Conservation (phyloP, 106 monocot genomes). For the Dendrobium huoshanense region DNA sequence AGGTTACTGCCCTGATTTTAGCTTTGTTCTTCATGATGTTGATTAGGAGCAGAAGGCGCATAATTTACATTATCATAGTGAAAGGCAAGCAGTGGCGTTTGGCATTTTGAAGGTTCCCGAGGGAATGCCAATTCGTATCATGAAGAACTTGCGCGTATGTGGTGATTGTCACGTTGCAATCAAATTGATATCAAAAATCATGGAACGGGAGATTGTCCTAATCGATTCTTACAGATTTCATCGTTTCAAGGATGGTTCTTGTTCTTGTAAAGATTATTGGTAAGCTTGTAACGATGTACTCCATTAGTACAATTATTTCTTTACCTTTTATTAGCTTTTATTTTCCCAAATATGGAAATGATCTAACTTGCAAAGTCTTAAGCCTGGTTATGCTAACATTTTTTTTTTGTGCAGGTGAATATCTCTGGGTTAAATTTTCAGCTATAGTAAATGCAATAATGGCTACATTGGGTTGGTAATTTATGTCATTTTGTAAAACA, state of each 20-base stretch:
- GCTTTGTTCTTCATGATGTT: slow-evolving; percentile 71
- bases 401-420: slow-evolving; percentile 1
- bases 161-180: slow-evolving; percentile 78
- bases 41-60: slow-evolving; percentile 77
- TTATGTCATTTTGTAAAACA: background rate
- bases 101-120: slow-evolving; percentile 62
- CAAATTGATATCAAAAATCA: slow-evolving; percentile 61
- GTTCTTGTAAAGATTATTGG: slow-evolving; percentile 87
- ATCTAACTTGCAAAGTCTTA: background rate
- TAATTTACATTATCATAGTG: slow-evolving; percentile 59
- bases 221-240: slow-evolving; percentile 86
- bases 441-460: background rate
- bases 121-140: slow-evolving; percentile 63
- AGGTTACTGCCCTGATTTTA: slow-evolving; percentile 66
- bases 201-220: slow-evolving; percentile 53
- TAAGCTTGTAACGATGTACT: slow-evolving; percentile 11
- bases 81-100: slow-evolving; percentile 70
- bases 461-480: background rate
- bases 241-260: slow-evolving; percentile 68
- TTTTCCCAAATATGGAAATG: background rate
- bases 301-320: background rate
- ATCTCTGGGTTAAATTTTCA: background rate
- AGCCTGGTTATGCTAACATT: background rate
- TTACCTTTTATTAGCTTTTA: background rate
- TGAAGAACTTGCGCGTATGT: slow-evolving; percentile 79